A percentile compares a stretch with the other conserved stretches of the same genome.
Evolutionary conservation across 257 asterid genomes (phyloP).

Genomic region (Solanum peruvianum): DNA sequence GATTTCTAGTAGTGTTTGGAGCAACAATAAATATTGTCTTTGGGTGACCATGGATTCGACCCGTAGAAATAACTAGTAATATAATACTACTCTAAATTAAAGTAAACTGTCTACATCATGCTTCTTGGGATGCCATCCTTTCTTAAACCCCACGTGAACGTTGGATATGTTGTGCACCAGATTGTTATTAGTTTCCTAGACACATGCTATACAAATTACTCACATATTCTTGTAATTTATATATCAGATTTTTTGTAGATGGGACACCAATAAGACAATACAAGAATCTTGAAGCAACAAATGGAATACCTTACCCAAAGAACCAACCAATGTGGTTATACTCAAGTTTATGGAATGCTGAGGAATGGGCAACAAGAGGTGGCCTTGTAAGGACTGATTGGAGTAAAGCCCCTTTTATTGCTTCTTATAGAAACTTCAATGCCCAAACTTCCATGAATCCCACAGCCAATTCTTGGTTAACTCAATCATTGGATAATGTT

Average conservation of each 20-base stretch:
- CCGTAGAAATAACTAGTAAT: not conserved
- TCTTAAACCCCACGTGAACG: fast-evolving
- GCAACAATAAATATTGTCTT: fast-evolving
- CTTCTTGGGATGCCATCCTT: fast-evolving
- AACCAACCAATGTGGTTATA: slow-evolving; percentile 55
- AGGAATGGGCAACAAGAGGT: slow-evolving; percentile 66
- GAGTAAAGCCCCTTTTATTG: slow-evolving; percentile 49
- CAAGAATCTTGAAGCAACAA: slow-evolving; percentile 40
- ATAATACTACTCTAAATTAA: not conserved
- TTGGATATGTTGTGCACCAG: not conserved
- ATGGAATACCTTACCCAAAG: slow-evolving; percentile 35
- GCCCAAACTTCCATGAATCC: slow-evolving; percentile 9
- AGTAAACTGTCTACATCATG: fast-evolving
- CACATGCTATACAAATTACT: not conserved
- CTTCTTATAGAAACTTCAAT: slow-evolving; percentile 37
- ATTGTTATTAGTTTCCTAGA: not conserved
- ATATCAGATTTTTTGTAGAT: slow-evolving; percentile 39
- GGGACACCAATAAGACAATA: slow-evolving; percentile 60
- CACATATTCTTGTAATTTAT: not conserved
- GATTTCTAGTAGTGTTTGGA: not conserved
- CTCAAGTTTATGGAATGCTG: slow-evolving; percentile 52
- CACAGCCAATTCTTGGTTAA: not conserved
- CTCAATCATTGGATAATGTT: not conserved
- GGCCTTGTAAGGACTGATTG: slow-evolving; percentile 58
- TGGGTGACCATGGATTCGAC: not conserved